Percentiles rank a stretch among this genome's conserved stretches.
These are phyloP conservation scores for Pedinophyceae sp. DNA, from an alignment of 139 green algal species.

Conservation along the genomic window DNA sequence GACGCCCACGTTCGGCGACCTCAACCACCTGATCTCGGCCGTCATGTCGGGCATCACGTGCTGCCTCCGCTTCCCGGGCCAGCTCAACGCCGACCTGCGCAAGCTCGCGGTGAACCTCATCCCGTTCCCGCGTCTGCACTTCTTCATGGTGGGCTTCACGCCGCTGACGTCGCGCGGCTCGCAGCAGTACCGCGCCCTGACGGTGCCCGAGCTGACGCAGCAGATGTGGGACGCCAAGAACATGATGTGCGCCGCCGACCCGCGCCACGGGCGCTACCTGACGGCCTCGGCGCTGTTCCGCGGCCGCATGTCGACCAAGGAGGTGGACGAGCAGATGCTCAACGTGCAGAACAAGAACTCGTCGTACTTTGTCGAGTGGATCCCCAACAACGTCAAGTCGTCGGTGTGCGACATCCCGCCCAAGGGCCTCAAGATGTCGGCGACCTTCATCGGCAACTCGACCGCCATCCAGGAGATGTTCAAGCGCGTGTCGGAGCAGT, in stretches of 20 bases:
- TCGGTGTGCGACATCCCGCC: constrained; percentile 92
- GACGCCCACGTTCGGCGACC: constrained; percentile 90
- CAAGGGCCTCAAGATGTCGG: constrained; percentile 92
- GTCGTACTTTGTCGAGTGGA: constrained; percentile 98
- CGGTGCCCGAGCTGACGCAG: constrained; percentile 97
- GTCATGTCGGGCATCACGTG: constrained; percentile 99
- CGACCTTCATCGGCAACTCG: constrained; percentile 92
- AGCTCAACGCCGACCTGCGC: constrained; percentile 97
- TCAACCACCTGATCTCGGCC: constrained; percentile 97
- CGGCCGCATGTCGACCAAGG: constrained; percentile 72
- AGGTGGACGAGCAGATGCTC: constrained; percentile 98
- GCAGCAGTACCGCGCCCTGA: constrained; percentile 91
- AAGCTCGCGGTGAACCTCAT: constrained; percentile 99
- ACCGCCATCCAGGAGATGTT: constrained; percentile 91
- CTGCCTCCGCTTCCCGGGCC: constrained; percentile 97
- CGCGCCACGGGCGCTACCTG: constrained; percentile 92
- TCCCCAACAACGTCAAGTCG: constrained; percentile 98
- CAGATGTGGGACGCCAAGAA: constrained; percentile 99
- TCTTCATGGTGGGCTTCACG: constrained; percentile 99
- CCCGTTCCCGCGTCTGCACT: constrained; percentile 97
- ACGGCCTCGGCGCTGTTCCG: constrained; percentile 80
- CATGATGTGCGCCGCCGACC: constrained; percentile 99
- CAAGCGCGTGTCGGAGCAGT: constrained; percentile 93
- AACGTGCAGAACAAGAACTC: constrained; percentile 99
- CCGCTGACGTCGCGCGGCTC: constrained; percentile 86